A percentile compares a stretch with the other conserved stretches of the same genome.
These are phyloP conservation scores for Pleoardoris graminearum DNA, from an alignment of 2,329 filamentous ascomycete species.

Conservation along the genomic window DNA sequence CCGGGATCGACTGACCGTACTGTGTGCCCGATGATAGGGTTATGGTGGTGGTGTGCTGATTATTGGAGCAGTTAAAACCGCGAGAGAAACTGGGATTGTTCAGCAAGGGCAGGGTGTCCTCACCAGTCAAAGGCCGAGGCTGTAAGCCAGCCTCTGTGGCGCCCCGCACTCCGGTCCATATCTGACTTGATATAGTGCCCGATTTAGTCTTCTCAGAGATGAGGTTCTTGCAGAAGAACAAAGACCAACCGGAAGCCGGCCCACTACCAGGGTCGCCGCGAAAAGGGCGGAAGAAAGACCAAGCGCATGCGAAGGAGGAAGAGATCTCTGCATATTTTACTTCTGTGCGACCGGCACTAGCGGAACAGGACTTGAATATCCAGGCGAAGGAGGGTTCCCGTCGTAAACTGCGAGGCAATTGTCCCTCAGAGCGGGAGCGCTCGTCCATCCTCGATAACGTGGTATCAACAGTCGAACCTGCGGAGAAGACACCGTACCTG, in stretches of 20 bases:
- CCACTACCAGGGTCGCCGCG: conserved; percentile 24
- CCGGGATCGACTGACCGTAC: conserved; percentile 53
- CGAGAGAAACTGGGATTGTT: conserved; percentile 50
- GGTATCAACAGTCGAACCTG: conserved; percentile 37
- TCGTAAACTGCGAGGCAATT: conserved; percentile 5
- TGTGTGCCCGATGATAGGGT: conserved; percentile 13
- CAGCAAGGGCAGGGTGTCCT: conserved; percentile 54
- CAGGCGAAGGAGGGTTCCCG: conserved; percentile 16
- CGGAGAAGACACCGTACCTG: conserved; percentile 41
- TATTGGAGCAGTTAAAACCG: conserved; percentile 48
- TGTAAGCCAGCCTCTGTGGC: conserved; percentile 37
- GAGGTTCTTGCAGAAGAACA: conserved; percentile 51
- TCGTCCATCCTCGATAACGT: conserved; percentile 21
- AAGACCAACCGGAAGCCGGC: conserved; percentile 28
- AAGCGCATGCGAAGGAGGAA: conserved; percentile 39
- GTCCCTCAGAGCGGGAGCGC: conserved; percentile 15
- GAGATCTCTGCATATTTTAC: conserved; percentile 54
- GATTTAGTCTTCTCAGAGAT: conserved; percentile 58
- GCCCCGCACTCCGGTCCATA: conserved; percentile 14
- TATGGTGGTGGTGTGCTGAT: conserved; percentile 28
- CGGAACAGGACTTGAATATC: conserved; percentile 27
- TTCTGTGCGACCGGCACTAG: conserved; percentile 30
- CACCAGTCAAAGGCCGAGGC: conserved; percentile 48
- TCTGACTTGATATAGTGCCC: conserved; percentile 48
- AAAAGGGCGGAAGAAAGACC: conserved; percentile 40